phyloP scores from a whole-genome alignment of 139 green algal species.

The Trebouxia sp. region DNA sequence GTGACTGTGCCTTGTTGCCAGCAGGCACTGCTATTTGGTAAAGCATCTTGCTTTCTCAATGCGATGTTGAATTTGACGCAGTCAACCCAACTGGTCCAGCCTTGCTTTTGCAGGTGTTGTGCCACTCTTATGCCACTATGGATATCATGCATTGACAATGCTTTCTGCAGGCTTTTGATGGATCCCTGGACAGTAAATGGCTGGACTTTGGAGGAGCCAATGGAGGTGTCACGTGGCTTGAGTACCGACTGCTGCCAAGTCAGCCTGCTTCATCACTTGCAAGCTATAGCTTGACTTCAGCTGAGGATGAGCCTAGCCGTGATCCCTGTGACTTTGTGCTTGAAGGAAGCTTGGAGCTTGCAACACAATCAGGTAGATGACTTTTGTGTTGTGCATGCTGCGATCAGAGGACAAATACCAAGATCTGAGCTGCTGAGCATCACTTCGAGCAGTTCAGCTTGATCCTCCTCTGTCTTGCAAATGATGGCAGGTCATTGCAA shows the following conservation, averaged over 20 bases:
- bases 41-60: too few species aligned
- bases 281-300: slow-evolving; percentile 66
- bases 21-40: too few species aligned
- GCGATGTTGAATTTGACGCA: too few species aligned
- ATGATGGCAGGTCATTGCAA: too few species aligned
- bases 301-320: slow-evolving; percentile 67
- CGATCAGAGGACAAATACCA: too few species aligned
- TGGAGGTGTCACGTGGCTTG: slow-evolving; percentile 59
- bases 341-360: slow-evolving; percentile 41
- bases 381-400: not conserved
- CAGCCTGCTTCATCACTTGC: slow-evolving; percentile 16
- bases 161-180: slow-evolving; percentile 37
- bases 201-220: slow-evolving; percentile 74
- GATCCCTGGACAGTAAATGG: slow-evolving; percentile 67
- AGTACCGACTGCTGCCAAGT: slow-evolving; percentile 54
- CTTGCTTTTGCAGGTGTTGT: too few species aligned
- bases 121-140: not conserved
- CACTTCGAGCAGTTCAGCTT: too few species aligned
- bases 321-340: slow-evolving; percentile 68
- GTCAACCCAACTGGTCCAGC: too few species aligned
- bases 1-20: too few species aligned
- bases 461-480: too few species aligned
- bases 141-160: not conserved
- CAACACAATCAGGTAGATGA: not conserved
- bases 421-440: too few species aligned